Percentiles rank a stretch among this genome's conserved stretches.
Conservation (phyloP, 2,329 filamentous ascomycete species). For the Fusarium xyrophilum region DNA sequence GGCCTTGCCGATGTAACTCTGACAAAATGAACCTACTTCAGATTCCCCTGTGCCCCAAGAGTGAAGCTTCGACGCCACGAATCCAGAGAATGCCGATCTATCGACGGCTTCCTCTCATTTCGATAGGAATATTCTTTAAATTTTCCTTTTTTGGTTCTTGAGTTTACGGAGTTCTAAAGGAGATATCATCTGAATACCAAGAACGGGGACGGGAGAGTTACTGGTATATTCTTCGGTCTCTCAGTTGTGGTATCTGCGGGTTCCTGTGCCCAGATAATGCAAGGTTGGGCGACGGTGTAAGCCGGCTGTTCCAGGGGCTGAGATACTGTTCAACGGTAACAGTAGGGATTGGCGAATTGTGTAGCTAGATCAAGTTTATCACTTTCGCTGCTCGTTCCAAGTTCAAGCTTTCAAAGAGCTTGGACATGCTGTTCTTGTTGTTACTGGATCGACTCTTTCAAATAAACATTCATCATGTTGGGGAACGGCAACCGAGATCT, state of each 20-base stretch:
- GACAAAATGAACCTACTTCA: not conserved
- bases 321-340: not conserved
- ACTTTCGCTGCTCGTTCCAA: not conserved
- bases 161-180: not conserved
- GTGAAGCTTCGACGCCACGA: not conserved
- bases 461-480: not conserved
- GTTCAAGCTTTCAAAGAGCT: not conserved
- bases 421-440: not conserved
- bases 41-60: not conserved
- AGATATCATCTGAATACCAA: not conserved
- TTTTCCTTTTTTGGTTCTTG: not conserved
- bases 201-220: not conserved
- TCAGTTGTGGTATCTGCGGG: not conserved
- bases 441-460: not conserved
- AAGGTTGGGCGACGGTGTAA: not conserved
- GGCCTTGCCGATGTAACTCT: not conserved
- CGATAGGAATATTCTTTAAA: not conserved
- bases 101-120: not conserved
- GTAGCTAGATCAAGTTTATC: not conserved
- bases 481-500: not conserved
- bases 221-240: not conserved
- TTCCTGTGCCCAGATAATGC: constrained; percentile 7
- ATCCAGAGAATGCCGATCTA: not conserved
- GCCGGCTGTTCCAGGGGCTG: not conserved
- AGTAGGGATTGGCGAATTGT: not conserved